Percentiles rank a stretch among this genome's conserved stretches.
phyloP scores from a whole-genome alignment of 352 stramenopile genomes.

The Phytophthora chlamydospora region DNA sequence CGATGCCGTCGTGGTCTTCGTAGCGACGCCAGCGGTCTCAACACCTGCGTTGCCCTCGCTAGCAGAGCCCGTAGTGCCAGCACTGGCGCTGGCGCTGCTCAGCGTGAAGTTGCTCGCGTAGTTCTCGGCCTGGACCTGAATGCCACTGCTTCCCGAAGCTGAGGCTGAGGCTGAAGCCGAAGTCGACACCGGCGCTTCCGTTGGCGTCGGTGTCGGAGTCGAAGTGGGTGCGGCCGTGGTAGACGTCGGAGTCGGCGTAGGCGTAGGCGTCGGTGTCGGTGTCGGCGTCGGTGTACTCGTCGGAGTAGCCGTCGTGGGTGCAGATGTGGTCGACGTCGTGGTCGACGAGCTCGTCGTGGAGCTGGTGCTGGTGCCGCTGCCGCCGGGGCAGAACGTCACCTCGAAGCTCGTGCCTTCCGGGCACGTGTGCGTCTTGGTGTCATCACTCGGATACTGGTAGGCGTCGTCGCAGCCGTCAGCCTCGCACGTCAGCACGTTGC shows the following conservation, averaged over 20 bases:
- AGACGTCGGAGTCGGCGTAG: slow-evolving; percentile 18
- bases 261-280: slow-evolving; percentile 24
- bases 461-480: slow-evolving; percentile 59
- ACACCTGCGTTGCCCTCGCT: slow-evolving; percentile 25
- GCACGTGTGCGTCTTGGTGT: slow-evolving; percentile 69
- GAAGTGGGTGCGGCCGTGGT: slow-evolving; percentile 13
- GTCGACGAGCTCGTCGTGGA: slow-evolving; percentile 23
- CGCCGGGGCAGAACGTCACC: slow-evolving; percentile 73
- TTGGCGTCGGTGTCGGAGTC: slow-evolving; percentile 28
- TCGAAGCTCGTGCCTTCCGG: slow-evolving; percentile 55
- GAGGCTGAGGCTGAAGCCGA: slow-evolving; percentile 22
- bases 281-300: slow-evolving; percentile 26
- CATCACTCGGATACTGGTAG: slow-evolving; percentile 65
- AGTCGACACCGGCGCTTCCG: slow-evolving; percentile 31
- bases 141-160: slow-evolving; percentile 12
- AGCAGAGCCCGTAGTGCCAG: slow-evolving; percentile 20
- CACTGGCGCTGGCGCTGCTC: slow-evolving; percentile 22
- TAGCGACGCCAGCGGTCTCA: slow-evolving; percentile 20
- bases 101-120: slow-evolving; percentile 40
- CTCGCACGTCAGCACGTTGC: slow-evolving; percentile 50
- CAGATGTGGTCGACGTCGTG: slow-evolving; percentile 22
- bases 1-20: slow-evolving; percentile 9
- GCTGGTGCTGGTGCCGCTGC: slow-evolving; percentile 41
- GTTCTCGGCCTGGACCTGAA: slow-evolving; percentile 30
- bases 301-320: slow-evolving; percentile 24